Percentiles rank a stretch among this genome's conserved stretches.
Evolutionary conservation across 768 basidiomycete genomes (phyloP).

Genomic region (Daedalea quercina): DNA sequence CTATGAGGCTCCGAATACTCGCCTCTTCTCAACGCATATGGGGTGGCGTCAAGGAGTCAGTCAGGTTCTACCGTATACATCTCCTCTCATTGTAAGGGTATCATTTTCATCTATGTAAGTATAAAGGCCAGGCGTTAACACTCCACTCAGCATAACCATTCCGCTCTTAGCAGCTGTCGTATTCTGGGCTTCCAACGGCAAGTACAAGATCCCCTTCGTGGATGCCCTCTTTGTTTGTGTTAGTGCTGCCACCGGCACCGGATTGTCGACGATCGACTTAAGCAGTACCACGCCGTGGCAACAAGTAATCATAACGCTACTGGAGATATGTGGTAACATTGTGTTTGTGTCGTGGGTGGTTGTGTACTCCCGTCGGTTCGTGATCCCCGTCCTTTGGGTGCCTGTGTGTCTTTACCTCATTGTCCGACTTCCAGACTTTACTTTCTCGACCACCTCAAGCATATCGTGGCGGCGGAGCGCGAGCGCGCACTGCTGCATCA

Average conservation of each 20-base stretch:
- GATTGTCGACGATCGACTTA: constrained; percentile 23
- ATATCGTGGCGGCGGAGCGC: constrained; percentile 16
- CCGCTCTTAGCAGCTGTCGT: constrained; percentile 38
- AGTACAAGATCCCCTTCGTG: constrained; percentile 26
- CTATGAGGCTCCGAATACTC: too few relatives aligned
- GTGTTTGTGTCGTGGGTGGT: constrained; percentile 33
- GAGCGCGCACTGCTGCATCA: not conserved
- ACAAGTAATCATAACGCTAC: constrained; percentile 20
- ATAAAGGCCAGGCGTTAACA: constrained; percentile 4
- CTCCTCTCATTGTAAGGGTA: too few relatives aligned
- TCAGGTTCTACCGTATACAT: too few relatives aligned
- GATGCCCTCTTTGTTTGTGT: constrained; percentile 34
- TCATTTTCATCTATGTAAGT: too few relatives aligned
- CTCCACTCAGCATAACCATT: constrained; percentile 17
- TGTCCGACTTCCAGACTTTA: constrained; percentile 10
- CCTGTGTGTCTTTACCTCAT: not conserved
- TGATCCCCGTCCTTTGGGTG: not conserved
- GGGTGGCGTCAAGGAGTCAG: too few relatives aligned
- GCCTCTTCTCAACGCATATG: too few relatives aligned
- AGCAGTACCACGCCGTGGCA: constrained; percentile 24
- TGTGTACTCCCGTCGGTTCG: constrained; percentile 30
- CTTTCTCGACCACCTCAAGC: constrained; percentile 16
- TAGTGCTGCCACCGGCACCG: constrained; percentile 30
- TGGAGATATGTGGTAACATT: constrained; percentile 21
- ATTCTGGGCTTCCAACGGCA: constrained; percentile 37